Evolutionary conservation across 495 filamentous ascomycete genomes (phyloP).

Genomic region (Daldinia grandis): DNA sequence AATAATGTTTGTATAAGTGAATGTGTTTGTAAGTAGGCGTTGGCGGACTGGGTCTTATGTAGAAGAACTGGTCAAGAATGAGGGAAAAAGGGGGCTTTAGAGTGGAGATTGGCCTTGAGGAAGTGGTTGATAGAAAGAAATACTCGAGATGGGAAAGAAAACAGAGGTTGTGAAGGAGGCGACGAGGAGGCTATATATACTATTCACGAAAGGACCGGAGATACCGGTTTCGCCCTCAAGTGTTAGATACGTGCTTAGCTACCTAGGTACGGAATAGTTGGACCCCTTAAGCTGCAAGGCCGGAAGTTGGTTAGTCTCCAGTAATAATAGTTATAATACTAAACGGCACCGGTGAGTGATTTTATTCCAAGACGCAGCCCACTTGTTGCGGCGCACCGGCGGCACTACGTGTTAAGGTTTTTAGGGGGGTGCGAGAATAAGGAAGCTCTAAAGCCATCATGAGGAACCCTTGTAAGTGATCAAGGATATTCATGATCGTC

Average conservation of each 20-base stretch:
- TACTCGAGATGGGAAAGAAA: slow-evolving; percentile 17
- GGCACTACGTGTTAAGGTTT: background rate
- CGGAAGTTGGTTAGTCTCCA: slow-evolving; percentile 15
- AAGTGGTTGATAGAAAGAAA: slow-evolving; percentile 4
- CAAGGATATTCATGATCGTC: slow-evolving; percentile 25
- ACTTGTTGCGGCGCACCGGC: slow-evolving; percentile 21
- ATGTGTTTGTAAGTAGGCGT: background rate
- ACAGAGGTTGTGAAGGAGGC: background rate
- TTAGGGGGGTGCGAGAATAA: slow-evolving; percentile 10
- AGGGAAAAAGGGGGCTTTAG: background rate
- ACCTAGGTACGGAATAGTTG: slow-evolving; percentile 6
- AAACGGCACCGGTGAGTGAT: slow-evolving; percentile 36
- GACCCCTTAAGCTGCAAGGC: slow-evolving; percentile 30
- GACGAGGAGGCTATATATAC: slow-evolving; percentile 34
- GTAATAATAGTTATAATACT: slow-evolving; percentile 27
- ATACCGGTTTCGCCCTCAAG: slow-evolving; percentile 11
- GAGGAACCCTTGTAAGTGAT: slow-evolving; percentile 18
- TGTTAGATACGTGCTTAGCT: background rate
- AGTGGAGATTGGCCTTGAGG: slow-evolving; percentile 29
- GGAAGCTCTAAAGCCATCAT: slow-evolving; percentile 2
- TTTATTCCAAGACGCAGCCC: slow-evolving; percentile 36
- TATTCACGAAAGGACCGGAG: slow-evolving; percentile 22
- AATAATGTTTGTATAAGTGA: background rate
- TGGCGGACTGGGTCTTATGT: slow-evolving; percentile 10
- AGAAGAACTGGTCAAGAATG: slow-evolving; percentile 4